Evolutionary conservation across 108 stramenopile genomes (phyloP).

Genomic region (Skeletonema grethae): DNA sequence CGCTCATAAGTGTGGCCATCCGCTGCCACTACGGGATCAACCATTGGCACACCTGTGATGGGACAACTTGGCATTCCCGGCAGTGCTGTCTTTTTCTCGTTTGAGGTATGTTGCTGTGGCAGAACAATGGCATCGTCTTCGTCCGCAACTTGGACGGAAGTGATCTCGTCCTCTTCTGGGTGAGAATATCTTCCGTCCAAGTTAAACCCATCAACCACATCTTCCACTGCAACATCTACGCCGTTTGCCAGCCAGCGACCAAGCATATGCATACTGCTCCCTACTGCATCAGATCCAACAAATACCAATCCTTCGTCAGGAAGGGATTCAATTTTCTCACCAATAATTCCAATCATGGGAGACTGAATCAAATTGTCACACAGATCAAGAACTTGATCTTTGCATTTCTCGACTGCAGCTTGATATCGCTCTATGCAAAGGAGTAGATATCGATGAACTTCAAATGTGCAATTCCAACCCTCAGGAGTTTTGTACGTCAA

Average conservation of each 20-base stretch:
- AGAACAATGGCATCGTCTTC: not conserved
- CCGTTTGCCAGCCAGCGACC: constrained; percentile 78
- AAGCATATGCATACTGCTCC: constrained; percentile 50
- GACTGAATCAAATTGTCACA: constrained; percentile 68
- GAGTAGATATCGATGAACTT: constrained; percentile 67
- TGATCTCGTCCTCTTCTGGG: constrained; percentile 39
- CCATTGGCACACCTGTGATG: constrained; percentile 89
- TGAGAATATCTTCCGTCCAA: constrained; percentile 74
- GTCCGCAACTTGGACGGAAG: constrained; percentile 1
- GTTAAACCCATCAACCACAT: constrained; percentile 74
- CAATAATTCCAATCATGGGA: constrained; percentile 59
- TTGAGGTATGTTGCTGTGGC: not conserved
- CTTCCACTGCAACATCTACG: constrained; percentile 57
- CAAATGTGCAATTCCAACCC: constrained; percentile 73
- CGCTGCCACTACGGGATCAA: constrained; percentile 90
- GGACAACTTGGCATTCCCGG: constrained; percentile 91
- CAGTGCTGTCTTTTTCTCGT: constrained; percentile 43
- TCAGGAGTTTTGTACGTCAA: constrained; percentile 69
- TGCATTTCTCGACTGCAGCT: constrained; percentile 57
- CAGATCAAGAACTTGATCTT: constrained; percentile 63
- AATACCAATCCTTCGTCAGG: constrained; percentile 73
- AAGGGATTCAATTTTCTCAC: constrained; percentile 55
- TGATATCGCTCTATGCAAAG: constrained; percentile 70
- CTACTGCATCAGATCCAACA: constrained; percentile 55
- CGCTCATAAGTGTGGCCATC: constrained; percentile 96